Percentiles rank a stretch among this genome's conserved stretches.
Conservation (phyloP, 2,329 filamentous ascomycete species). For the Xylaria digitata region DNA sequence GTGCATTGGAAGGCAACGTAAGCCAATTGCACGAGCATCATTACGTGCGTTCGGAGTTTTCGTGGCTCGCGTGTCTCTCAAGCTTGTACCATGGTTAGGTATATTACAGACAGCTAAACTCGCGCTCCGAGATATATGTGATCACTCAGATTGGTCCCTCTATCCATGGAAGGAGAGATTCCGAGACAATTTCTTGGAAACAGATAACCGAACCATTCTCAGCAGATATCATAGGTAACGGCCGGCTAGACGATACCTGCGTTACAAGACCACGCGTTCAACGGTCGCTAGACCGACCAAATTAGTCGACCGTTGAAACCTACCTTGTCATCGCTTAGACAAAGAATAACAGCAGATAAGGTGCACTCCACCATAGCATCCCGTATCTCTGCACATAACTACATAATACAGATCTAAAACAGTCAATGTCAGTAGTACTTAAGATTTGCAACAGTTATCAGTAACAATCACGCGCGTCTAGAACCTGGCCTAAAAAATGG, state of each 20-base stretch:
- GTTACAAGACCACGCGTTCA: conserved; percentile 32
- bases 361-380: background rate
- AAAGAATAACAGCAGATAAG: conserved; percentile 15
- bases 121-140: conserved; percentile 14
- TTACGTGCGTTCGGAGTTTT: conserved; percentile 37
- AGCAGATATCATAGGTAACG: conserved; percentile 13
- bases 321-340: conserved; percentile 9
- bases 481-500: conserved; percentile 22
- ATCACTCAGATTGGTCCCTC: conserved; percentile 16
- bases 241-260: conserved; percentile 17
- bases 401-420: background rate
- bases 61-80: conserved; percentile 29
- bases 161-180: conserved; percentile 29
- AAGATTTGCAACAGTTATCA: conserved; percentile 18
- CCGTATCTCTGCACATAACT: background rate
- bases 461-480: conserved; percentile 37
- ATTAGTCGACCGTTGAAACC: conserved; percentile 32
- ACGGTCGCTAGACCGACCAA: conserved; percentile 28
- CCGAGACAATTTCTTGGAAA: conserved; percentile 20
- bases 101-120: conserved; percentile 9
- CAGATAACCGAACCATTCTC: conserved; percentile 31
- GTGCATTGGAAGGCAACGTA: conserved; percentile 26
- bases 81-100: conserved; percentile 33
- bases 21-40: conserved; percentile 24
- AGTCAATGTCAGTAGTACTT: conserved; percentile 1